Base-by-base conservation (phyloP, 306 rosid genomes). In the Senna siamea region DNA sequence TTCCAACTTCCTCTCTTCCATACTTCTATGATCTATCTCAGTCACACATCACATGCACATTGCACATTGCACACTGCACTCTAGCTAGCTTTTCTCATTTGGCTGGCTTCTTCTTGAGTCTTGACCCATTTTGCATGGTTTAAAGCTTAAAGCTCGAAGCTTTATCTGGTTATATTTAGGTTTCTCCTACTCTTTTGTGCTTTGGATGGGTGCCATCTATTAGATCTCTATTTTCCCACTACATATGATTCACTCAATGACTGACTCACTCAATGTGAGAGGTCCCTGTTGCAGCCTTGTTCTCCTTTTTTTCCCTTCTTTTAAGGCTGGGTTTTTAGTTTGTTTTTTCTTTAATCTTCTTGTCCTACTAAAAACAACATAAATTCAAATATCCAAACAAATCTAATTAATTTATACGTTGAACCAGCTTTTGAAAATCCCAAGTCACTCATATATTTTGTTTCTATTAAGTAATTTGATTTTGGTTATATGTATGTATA, bases 251-350 rank as follows among this genome's bases (percentile, higher is more conserved):
- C 60, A 19, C 60, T 26, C 30, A 26, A 1, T 26, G 30, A n/a
- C n/a, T 30, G 64, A 30, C 41, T 59, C 60, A 19, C 60, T 26
- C 30, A 26, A 1, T 26, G 30, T 62, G 12, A n/a, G 11, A 46
- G 44, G 23, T 61, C 4, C 26, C 80, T 35, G 66, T 40, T 44
- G 78, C 78, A 32, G 9, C 54, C 32, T 59, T 67, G 55, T 46
- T 62, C 43, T 46, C 59, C 74, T 37, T 69, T 75, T 80, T 47
- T 74, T 71, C 65, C 71, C 85, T 81, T 72, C 81, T 77, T 81
- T 77, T 81, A 73, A 81, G 79, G 85, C 66, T 76, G 70, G 47
- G 38, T 5, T 60, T 76, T 70, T 66, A 47, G 52, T 2, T 75
- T 80, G 64, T 64, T 69, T 5, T 5, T 75, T 81, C 64, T 65